These are phyloP conservation scores for Gossypium herbaceum DNA, from an alignment of 345 rosid genomes.

Conservation along the genomic window DNA sequence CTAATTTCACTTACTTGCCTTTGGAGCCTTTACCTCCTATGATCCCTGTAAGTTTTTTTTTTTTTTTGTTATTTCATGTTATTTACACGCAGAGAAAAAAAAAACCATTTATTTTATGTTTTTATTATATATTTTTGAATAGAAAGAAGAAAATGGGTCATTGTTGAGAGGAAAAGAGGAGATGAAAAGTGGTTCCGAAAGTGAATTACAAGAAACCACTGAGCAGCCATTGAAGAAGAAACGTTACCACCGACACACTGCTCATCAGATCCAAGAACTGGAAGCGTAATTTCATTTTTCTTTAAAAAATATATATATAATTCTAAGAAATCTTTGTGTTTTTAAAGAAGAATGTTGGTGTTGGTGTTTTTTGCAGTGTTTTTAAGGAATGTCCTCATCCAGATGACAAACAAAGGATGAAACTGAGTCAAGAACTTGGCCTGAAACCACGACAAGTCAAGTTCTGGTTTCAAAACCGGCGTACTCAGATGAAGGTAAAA, in stretches of 20 bases:
- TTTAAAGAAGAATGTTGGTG: not conserved
- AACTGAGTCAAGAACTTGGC: conserved; percentile 82
- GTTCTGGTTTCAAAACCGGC: conserved; percentile 98
- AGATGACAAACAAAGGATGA: conserved; percentile 86
- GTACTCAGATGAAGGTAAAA: conserved; percentile 92
- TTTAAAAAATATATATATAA: too few species aligned
- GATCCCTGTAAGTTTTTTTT: conserved; percentile 46
- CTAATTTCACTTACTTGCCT: conserved; percentile 73
- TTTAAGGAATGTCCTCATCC: conserved; percentile 96
- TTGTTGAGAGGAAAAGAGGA: conserved; percentile 56
- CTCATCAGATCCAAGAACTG: conserved; percentile 89
- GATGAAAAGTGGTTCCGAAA: conserved; percentile 78
- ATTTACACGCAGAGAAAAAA: too few species aligned
- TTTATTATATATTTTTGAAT: not conserved
- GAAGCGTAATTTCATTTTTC: conserved; percentile 48
- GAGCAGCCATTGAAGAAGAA: conserved; percentile 68
- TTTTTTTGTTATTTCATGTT: too few species aligned
- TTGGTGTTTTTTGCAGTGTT: conserved; percentile 42
- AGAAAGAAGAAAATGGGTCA: conserved; percentile 73
- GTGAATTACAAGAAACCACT: conserved; percentile 61
- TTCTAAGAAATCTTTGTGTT: not conserved
- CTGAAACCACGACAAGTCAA: conserved; percentile 94
- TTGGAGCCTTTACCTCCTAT: conserved; percentile 62
- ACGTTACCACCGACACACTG: conserved; percentile 41
- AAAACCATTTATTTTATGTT: not conserved